Conservation (phyloP, 768 basidiomycete genomes). For the Amanita rimosa region DNA sequence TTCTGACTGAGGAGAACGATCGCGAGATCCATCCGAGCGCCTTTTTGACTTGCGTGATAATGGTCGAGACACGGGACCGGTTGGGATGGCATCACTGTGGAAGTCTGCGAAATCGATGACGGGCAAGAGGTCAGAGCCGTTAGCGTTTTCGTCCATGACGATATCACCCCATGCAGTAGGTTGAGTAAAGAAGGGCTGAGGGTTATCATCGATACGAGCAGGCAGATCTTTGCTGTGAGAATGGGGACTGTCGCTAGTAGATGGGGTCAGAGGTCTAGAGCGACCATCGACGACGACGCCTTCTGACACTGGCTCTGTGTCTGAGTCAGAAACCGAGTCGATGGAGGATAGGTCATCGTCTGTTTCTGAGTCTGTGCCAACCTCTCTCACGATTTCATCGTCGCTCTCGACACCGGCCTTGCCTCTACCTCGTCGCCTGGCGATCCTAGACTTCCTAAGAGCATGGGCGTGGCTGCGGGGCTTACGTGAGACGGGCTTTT, state of each 20-base stretch:
- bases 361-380: slow-evolving; percentile 61
- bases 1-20: slow-evolving; percentile 3
- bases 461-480: slow-evolving; percentile 20
- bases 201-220: slow-evolving; percentile 17
- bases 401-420: slow-evolving; percentile 55
- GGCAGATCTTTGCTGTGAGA: slow-evolving; percentile 19
- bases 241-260: slow-evolving; percentile 53
- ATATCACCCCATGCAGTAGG: slow-evolving; percentile 72
- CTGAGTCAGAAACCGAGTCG: slow-evolving; percentile 56
- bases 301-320: slow-evolving; percentile 60
- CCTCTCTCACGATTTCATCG: slow-evolving; percentile 68
- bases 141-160: slow-evolving; percentile 62
- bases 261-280: slow-evolving; percentile 33
- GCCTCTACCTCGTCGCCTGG: slow-evolving; percentile 55
- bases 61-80: slow-evolving; percentile 10
- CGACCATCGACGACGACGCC: slow-evolving; percentile 44
- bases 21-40: slow-evolving; percentile 7
- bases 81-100: slow-evolving; percentile 24
- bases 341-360: slow-evolving; percentile 49
- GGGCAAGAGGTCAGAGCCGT: slow-evolving; percentile 57
- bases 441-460: slow-evolving; percentile 30
- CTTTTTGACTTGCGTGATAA: slow-evolving; percentile 32
- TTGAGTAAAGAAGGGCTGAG: slow-evolving; percentile 41
- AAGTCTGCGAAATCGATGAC: slow-evolving; percentile 75
- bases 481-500: slow-evolving; percentile 20